Base-by-base conservation (phyloP, 805 yeast species). In the Ogataea nitratoaversa region DNA sequence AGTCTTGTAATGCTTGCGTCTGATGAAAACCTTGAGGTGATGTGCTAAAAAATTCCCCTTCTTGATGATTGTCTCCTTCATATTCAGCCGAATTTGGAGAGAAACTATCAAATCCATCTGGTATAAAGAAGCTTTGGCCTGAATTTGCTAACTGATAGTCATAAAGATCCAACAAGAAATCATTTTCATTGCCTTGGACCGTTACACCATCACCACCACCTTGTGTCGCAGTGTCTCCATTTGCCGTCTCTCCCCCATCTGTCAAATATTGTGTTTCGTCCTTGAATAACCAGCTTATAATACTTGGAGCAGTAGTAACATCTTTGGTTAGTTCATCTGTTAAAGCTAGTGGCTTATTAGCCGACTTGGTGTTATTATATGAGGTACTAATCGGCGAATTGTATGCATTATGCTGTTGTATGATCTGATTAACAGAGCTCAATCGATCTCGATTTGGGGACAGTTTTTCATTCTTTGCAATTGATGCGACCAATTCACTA, bases 281-380 rank as follows among this genome's bases (percentile, higher is more conserved):
- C 19, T 50, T 49, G 33, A 60, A 57, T 11, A 59, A 43, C 65
- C 65, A 60, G 34, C 43, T 52, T 18, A 59, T 41, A 19, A 60
- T 39, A 32, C 48, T 50, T 4, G 59, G 57, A 17, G 32, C 12
- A 5, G 50, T 36, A 22, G 36, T 19, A 8, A 19, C 17, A 29
- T 38, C 42, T 20, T 30, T 44, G 28, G 29, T 38, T 11, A 41
- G 30, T 13, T 44, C 37, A 27, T 43, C 35, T 24, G 12, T 24
- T 18, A 13, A 8, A 17, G 11, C 25, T 8, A 11, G 28, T 17
- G 34, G 25, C 22, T 12, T 13, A 13, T 32, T 24, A 7, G 34
- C 6, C 20, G 29, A 33, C 19, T 28, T 29, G 23, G 40, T 36
- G 17, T 36, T 27, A 8, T 36, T 34, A 23, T 23, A 8, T 8